Conservation (phyloP, 768 basidiomycete genomes). For the Boletus sensibilis region DNA sequence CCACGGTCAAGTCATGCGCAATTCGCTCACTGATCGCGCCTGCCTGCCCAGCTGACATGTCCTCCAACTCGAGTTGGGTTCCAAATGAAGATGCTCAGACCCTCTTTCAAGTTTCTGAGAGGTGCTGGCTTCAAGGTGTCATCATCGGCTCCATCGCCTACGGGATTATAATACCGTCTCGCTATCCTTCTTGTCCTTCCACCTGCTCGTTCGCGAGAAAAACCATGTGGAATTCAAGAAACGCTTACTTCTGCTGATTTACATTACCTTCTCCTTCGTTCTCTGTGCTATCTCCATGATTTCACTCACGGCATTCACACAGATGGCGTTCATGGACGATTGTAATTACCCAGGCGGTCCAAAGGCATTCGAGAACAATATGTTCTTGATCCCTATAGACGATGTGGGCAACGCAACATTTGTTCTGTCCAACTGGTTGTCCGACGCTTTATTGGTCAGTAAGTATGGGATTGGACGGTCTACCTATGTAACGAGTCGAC, state of each 20-base stretch:
- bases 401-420: slow-evolving; percentile 10
- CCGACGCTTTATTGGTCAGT: slow-evolving; percentile 22
- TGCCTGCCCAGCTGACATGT: slow-evolving; percentile 1
- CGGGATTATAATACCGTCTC: slow-evolving; percentile 4
- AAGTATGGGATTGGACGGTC: neutral
- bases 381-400: slow-evolving; percentile 23
- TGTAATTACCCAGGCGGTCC: slow-evolving; percentile 35
- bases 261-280: slow-evolving; percentile 2
- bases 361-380: slow-evolving; percentile 18
- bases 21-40: neutral
- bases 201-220: slow-evolving; percentile 4
- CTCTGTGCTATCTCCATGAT: slow-evolving; percentile 19
- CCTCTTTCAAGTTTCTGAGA: slow-evolving; percentile 19
- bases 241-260: slow-evolving; percentile 5
- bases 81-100: slow-evolving; percentile 9
- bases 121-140: slow-evolving; percentile 21
- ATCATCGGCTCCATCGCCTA: slow-evolving; percentile 10
- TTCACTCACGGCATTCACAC: slow-evolving; percentile 20
- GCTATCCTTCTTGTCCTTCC: slow-evolving; percentile 9
- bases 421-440: slow-evolving; percentile 15
- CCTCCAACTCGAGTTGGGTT: slow-evolving; percentile 19
- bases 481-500: neutral
- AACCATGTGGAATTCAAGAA: slow-evolving; percentile 2
- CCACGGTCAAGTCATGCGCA: neutral
- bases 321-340: slow-evolving; percentile 32